These are phyloP conservation scores for Stemphylium lycopersici DNA, from an alignment of 2,329 filamentous ascomycete genomes.

Conservation along the genomic window DNA sequence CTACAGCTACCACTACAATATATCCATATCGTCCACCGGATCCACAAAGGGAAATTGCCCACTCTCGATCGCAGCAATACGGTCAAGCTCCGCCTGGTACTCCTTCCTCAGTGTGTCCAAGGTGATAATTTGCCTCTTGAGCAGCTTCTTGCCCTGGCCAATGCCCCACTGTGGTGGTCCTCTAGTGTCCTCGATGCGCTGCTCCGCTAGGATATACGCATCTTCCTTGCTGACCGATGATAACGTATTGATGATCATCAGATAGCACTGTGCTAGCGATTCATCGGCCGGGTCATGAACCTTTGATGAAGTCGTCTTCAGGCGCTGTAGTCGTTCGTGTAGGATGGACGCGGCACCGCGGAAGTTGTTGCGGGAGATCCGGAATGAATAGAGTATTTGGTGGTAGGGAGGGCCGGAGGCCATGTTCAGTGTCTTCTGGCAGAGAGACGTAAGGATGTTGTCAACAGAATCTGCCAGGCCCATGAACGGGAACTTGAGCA, in stretches of 20 bases:
- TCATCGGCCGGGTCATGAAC: constrained; percentile 57
- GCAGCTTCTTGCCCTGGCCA: constrained; percentile 44
- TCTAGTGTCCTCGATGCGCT: constrained; percentile 51
- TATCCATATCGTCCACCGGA: constrained; percentile 44
- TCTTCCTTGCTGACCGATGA: constrained; percentile 83
- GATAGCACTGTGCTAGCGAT: constrained; percentile 72
- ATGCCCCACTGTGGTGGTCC: constrained; percentile 37
- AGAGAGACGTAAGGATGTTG: constrained; percentile 73
- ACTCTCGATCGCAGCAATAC: constrained; percentile 84
- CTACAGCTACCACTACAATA: constrained; percentile 34
- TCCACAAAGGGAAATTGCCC: constrained; percentile 81
- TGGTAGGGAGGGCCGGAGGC: constrained; percentile 72
- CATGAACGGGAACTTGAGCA: constrained; percentile 79
- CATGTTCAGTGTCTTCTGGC: constrained; percentile 71
- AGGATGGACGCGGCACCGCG: constrained; percentile 72
- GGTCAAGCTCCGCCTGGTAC: constrained; percentile 88
- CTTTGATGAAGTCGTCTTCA: constrained; percentile 51
- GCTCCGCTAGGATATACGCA: constrained; percentile 74
- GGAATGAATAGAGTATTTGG: constrained; percentile 89
- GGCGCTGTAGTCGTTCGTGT: constrained; percentile 61
- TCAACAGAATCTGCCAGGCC: constrained; percentile 81
- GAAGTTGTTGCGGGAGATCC: constrained; percentile 83
- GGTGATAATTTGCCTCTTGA: constrained; percentile 79
- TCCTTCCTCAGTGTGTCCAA: constrained; percentile 84
- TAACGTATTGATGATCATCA: constrained; percentile 92